These are phyloP conservation scores for Maudiozyma pseudohumilis DNA, from an alignment of 805 yeast species.

Conservation along the genomic window DNA sequence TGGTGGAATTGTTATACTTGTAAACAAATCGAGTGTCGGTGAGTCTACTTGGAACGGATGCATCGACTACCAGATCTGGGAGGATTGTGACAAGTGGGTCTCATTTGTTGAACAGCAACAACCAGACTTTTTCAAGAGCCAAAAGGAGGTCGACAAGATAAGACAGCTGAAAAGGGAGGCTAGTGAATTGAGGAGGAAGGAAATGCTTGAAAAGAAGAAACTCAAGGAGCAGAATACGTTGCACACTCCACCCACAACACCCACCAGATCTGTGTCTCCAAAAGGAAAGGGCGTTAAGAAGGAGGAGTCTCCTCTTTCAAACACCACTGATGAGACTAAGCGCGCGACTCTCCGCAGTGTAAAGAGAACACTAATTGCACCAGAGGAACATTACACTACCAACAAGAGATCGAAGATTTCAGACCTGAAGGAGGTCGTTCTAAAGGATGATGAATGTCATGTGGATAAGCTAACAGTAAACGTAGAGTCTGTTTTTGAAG, in stretches of 20 bases:
- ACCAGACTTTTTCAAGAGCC: conserved; percentile 56
- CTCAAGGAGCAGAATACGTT: conserved; percentile 3
- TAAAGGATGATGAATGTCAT: conserved; percentile 1
- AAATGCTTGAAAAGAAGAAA: conserved; percentile 5
- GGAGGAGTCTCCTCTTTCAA: too few relatives aligned
- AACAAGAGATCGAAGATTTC: neutral
- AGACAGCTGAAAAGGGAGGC: conserved; percentile 25
- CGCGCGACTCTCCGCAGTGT: conserved; percentile 8
- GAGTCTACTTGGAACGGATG: conserved; percentile 55
- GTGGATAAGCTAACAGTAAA: neutral
- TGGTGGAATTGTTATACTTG: conserved; percentile 68
- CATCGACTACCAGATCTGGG: conserved; percentile 68
- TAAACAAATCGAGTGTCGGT: conserved; percentile 60
- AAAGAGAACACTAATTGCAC: conserved; percentile 9
- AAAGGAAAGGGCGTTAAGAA: neutral
- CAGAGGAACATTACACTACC: neutral
- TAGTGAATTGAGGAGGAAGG: conserved; percentile 23
- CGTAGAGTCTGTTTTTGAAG: neutral
- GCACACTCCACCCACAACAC: conserved; percentile 29
- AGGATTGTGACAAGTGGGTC: conserved; percentile 82
- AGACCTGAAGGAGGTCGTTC: neutral
- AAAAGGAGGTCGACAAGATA: conserved; percentile 29
- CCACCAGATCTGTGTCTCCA: conserved; percentile 15
- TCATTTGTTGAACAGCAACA: conserved; percentile 39
- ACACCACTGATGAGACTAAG: neutral